Evolutionary conservation across 345 rosid species (phyloP).

Genomic region (Pelargonium nanum): DNA sequence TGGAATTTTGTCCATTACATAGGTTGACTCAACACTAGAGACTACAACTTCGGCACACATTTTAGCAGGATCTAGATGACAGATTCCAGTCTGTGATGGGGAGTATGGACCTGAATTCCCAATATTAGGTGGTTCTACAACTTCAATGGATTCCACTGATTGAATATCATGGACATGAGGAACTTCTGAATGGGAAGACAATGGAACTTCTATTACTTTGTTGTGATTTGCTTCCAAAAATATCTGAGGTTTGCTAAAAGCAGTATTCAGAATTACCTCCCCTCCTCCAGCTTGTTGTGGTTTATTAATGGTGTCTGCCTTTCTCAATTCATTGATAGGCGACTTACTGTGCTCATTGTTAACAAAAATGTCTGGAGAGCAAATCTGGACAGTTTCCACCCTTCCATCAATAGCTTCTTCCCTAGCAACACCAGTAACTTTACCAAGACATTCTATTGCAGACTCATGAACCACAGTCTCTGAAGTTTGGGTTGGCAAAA

Average conservation of each 20-base stretch:
- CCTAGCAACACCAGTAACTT: conserved; percentile 17
- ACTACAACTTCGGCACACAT: conserved; percentile 15
- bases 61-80: conserved; percentile 32
- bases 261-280: conserved; percentile 25
- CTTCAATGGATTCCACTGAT: conserved; percentile 23
- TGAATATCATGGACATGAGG: conserved; percentile 17
- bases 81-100: conserved; percentile 27
- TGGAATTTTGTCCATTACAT: conserved; percentile 20
- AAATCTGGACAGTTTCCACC: conserved; percentile 26
- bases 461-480: conserved; percentile 24
- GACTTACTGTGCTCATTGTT: conserved; percentile 23
- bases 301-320: conserved; percentile 28
- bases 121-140: conserved; percentile 18
- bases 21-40: conserved; percentile 18
- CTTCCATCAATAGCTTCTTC: conserved; percentile 30
- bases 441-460: conserved; percentile 24
- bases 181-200: conserved; percentile 16
- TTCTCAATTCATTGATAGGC: conserved; percentile 20
- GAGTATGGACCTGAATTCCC: conserved; percentile 27
- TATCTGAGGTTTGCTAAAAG: conserved; percentile 19
- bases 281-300: conserved; percentile 20
- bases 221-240: conserved; percentile 21
- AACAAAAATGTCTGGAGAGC: conserved; percentile 18
- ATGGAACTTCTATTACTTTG: conserved; percentile 15
- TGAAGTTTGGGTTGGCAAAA: conserved; percentile 21